Conservation (phyloP, 1,284 basidiomycete species). For the Meira nashicola region DNA sequence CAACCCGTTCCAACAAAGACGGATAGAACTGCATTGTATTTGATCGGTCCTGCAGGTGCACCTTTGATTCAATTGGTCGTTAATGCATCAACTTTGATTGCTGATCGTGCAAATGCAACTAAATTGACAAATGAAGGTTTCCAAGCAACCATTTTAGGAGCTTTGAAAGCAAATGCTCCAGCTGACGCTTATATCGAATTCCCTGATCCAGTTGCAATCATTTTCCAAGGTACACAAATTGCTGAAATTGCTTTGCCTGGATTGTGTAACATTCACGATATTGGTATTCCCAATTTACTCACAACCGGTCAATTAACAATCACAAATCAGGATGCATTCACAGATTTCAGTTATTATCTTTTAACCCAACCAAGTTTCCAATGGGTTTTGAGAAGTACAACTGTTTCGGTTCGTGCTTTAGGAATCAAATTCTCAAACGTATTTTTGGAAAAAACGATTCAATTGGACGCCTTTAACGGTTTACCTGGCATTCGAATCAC, state of each 20-base stretch:
- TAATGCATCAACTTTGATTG: constrained; percentile 60
- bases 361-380: constrained; percentile 65
- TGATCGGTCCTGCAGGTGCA: constrained; percentile 61
- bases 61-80: constrained; percentile 68
- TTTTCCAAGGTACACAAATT: constrained; percentile 65
- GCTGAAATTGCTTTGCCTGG: constrained; percentile 64
- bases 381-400: constrained; percentile 67
- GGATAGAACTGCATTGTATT: constrained; percentile 64
- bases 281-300: constrained; percentile 64
- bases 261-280: constrained; percentile 67
- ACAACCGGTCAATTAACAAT: constrained; percentile 54
- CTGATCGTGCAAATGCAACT: constrained; percentile 65
- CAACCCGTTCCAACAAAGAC: constrained; percentile 63
- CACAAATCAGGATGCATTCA: constrained; percentile 57
- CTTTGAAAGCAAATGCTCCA: constrained; percentile 42
- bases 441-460: constrained; percentile 62
- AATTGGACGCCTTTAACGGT: constrained; percentile 68
- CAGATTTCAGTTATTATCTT: constrained; percentile 64
- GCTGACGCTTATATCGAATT: constrained; percentile 58
- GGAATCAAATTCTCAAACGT: constrained; percentile 68
- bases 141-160: constrained; percentile 54
- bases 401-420: constrained; percentile 64
- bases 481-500: constrained; percentile 62
- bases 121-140: constrained; percentile 51
- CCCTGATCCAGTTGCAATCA: constrained; percentile 58